Conservation (phyloP, 164 flowering plant genomes). For the Tinospora cordifolia region DNA sequence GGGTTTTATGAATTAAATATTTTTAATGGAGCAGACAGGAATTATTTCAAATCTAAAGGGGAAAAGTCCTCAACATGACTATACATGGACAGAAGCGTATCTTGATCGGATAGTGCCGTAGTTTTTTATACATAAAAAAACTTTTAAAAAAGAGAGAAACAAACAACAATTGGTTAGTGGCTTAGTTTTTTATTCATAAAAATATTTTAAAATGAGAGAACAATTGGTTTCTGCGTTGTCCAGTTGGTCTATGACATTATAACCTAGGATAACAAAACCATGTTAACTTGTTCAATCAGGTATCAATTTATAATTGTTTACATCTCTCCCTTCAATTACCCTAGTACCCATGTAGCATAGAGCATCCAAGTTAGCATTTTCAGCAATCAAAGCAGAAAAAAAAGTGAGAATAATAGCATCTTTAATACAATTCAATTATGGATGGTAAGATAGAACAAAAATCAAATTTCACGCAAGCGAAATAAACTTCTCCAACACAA, state of each 20-base stretch:
- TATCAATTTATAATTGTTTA: too few relatives aligned
- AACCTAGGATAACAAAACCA: neutral
- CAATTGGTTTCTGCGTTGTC: neutral
- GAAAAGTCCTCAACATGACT: conserved; percentile 1
- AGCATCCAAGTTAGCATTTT: too few relatives aligned
- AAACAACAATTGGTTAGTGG: conserved; percentile 1
- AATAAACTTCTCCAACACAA: too few relatives aligned
- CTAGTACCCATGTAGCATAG: too few relatives aligned
- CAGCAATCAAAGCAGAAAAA: too few relatives aligned
- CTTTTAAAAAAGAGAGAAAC: neutral
- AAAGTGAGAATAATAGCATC: too few relatives aligned
- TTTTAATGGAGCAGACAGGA: neutral
- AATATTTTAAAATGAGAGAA: neutral
- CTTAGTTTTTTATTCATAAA: neutral
- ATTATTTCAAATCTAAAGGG: neutral
- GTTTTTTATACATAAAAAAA: neutral
- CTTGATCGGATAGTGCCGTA: conserved; percentile 7
- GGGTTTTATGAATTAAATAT: neutral
- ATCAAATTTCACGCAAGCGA: too few relatives aligned
- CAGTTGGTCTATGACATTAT: neutral
- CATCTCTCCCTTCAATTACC: too few relatives aligned
- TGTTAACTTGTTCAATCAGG: too few relatives aligned
- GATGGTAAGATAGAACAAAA: too few relatives aligned
- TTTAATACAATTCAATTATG: too few relatives aligned
- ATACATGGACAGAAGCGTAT: conserved; percentile 10